phyloP scores from a whole-genome alignment of 345 rosid genomes.

The Stellera chamaejasme region DNA sequence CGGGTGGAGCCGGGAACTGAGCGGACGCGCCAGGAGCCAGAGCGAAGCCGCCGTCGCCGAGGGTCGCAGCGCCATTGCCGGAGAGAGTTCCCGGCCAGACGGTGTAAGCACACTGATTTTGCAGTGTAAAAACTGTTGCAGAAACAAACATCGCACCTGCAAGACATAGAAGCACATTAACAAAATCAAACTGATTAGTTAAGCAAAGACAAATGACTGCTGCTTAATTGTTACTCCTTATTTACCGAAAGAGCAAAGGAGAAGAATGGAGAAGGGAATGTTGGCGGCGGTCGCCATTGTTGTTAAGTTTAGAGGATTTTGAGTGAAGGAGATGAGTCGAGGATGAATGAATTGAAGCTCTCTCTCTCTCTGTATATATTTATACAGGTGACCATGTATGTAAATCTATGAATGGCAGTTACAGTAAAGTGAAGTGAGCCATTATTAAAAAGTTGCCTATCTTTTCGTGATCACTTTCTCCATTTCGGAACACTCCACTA shows the following conservation, averaged over 20 bases:
- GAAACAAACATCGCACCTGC: conserved; percentile 25
- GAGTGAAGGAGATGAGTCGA: conserved; percentile 7
- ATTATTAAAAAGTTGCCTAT: background rate
- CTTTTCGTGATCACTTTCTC: conserved; percentile 23
- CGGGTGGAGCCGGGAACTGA: conserved; percentile 51
- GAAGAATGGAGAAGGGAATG: conserved; percentile 14
- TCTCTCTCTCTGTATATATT: background rate
- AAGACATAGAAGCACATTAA: background rate
- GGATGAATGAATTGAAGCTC: conserved; percentile 2
- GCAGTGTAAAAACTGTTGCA: conserved; percentile 58
- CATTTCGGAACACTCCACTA: no score
- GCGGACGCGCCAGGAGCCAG: conserved; percentile 42
- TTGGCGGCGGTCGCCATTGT: conserved; percentile 13
- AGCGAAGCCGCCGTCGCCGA: conserved; percentile 68
- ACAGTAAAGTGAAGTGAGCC: background rate
- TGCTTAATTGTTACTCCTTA: no score
- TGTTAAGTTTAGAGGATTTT: background rate
- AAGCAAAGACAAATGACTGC: no score
- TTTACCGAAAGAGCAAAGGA: conserved; percentile 21
- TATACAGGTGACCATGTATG: background rate
- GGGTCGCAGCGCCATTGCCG: conserved; percentile 43
- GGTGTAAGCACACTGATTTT: conserved; percentile 60
- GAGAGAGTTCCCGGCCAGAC: conserved; percentile 88
- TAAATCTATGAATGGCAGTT: background rate
- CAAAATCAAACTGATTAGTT: background rate